Base-by-base conservation (phyloP, 805 yeast species). In the Hyphopichia homilentoma region DNA sequence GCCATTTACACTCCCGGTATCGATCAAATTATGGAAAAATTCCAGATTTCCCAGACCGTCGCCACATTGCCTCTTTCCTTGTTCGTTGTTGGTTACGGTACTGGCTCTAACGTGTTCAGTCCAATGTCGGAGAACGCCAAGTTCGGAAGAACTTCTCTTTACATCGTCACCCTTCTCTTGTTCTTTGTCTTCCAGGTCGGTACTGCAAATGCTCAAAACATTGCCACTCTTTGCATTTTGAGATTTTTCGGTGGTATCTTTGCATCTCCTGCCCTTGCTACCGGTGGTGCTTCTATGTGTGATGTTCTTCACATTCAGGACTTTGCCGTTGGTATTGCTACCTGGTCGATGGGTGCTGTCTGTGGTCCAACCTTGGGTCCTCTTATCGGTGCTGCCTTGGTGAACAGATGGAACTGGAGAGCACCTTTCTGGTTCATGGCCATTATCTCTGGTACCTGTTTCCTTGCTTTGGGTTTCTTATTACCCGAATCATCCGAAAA, bases 51-150 rank as follows among this genome's bases (percentile, higher is more conserved):
- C 11, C 53, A 54, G 20, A 68, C 65, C 4, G 62, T 63, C 4
- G 76, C 77, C 0, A 57, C 70, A 1, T 55, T 79, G 21, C 77
- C 79, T 3, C 59, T 79, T 44, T 57, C 80, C 1, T 39, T 76
- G 23, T 79, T 71, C 40, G 78, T 78, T 6, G 43, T 77, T 19
- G 84, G 83, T 6, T 77, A 79, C 45, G 84, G 79, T 32, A 30
- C 76, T 13, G 82, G 82, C 1, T 82, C 82, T 2, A 59, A 78
- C 60, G 40, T 76, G 2, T 71, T 76, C 33, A 70, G 81, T 0
- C 84, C 84, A 4, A 42, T 79, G 39, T 70, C 79, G 9, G 84
- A 79, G 47, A 63, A 73, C 29, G 71, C 77, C 2, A 48, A 53
- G 3, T 49, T 74, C 29, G 84, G 84, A 9, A 64, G 83, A 40